Conservation (phyloP, 2,329 filamentous ascomycete species). For the Cercospora janseana region DNA sequence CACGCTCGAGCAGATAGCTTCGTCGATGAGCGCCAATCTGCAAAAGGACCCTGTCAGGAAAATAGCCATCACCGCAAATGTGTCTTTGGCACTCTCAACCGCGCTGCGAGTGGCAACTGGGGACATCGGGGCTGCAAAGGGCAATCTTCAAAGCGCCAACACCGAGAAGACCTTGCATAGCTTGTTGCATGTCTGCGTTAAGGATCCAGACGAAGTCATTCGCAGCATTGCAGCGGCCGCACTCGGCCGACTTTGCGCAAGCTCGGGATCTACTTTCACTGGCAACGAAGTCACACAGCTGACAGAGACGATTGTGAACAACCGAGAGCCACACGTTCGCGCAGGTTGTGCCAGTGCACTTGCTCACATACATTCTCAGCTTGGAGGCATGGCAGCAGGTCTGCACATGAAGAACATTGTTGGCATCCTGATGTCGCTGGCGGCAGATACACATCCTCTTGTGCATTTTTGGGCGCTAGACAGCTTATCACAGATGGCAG, state of each 20-base stretch:
- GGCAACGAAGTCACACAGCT: conserved; percentile 86
- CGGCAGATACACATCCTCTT: conserved; percentile 89
- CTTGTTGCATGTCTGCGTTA: conserved; percentile 73
- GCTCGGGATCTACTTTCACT: conserved; percentile 83
- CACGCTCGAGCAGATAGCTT: conserved; percentile 88
- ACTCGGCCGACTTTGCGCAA: conserved; percentile 78
- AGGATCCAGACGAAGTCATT: conserved; percentile 81
- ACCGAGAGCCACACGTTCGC: conserved; percentile 87
- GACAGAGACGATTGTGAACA: conserved; percentile 89
- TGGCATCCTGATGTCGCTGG: conserved; percentile 96
- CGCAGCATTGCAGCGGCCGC: conserved; percentile 82
- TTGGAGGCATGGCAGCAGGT: conserved; percentile 95
- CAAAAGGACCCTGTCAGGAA: conserved; percentile 85
- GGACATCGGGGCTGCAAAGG: conserved; percentile 70
- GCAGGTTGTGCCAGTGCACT: conserved; percentile 93
- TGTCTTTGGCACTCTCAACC: conserved; percentile 75
- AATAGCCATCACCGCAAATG: conserved; percentile 86
- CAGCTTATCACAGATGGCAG: conserved; percentile 78
- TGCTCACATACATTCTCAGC: conserved; percentile 88
- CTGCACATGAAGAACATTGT: conserved; percentile 96
- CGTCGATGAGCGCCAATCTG: conserved; percentile 76
- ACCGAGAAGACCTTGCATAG: conserved; percentile 70
- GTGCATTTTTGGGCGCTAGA: conserved; percentile 97
- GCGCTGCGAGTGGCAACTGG: conserved; percentile 80
- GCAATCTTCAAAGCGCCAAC: conserved; percentile 69